Evolutionary conservation across 306 rosid species (phyloP), one percentile per base, ranked within the genome.

Genomic region (Hippophae rhamnoides): DNA sequence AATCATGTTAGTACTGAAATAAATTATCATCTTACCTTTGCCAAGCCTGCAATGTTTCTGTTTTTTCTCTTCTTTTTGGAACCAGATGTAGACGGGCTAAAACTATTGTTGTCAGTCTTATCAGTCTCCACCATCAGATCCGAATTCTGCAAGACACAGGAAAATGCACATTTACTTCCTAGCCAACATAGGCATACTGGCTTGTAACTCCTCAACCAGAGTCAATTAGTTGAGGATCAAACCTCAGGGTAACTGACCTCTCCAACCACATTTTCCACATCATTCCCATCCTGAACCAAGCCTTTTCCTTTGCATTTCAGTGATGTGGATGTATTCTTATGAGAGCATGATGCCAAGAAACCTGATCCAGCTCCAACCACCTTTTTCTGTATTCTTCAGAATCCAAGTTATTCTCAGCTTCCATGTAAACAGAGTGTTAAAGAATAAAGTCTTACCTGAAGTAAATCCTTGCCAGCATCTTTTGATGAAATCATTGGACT

Each of bases 51-150:
- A 64, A 75, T 64, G 61, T 81, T 80, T 78, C 74, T 81, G 77
- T 92, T 82, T 80, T 86, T 88, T 61, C 56, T 72, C 72, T 80
- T 92, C 71, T 80, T 85, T 45, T 46, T 58, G 67, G 83, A 54
- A 52, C 74, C 85, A 12, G 63, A 42, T 48, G 92, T 70, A 58
- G 79, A 62, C 76, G 73, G 78, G 74, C 68, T 58, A 65, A 68
- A 74, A 60, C 59, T 78, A 71, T 67, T 67, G 41, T 64, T 64
- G 52, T 67, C 57, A 53, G 70, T 69, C 79, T 74, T 75, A 65
- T 72, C 84, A 31, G 38, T 31, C 67, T 70, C 77, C 62, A 56
- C 63, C 48, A 56, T 65, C 55, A 58, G 66, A 59, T 69, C 69
- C 56, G 68, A 66, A 72, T 81, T 75, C 97, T 88, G 86, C 83